These are phyloP conservation scores for Tillandsia leiboldiana DNA, from an alignment of 176 grass and related monocot genomes.

Conservation along the genomic window DNA sequence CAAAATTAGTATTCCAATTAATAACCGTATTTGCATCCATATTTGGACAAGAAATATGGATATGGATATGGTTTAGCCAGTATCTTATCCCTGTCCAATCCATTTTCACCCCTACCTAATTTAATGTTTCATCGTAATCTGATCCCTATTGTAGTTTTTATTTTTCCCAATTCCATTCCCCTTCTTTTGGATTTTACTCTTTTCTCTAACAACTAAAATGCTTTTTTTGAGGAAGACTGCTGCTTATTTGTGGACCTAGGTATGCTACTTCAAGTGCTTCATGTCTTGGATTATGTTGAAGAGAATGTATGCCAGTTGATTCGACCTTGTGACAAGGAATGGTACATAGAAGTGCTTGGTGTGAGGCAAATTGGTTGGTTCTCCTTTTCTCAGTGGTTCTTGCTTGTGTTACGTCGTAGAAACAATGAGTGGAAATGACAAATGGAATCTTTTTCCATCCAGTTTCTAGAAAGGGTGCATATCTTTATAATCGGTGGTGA, in stretches of 20 bases:
- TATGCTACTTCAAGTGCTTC: not conserved
- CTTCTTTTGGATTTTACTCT: not conserved
- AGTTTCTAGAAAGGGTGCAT: not conserved
- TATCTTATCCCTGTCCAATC: too few relatives aligned
- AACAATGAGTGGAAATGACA: too few relatives aligned
- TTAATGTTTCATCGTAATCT: not conserved
- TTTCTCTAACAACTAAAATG: not conserved
- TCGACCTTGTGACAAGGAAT: not conserved
- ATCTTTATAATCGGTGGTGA: not conserved
- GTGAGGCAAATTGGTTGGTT: constrained; percentile 5
- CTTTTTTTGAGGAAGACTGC: not conserved
- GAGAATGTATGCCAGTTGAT: not conserved
- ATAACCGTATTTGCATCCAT: too few relatives aligned
- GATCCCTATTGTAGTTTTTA: not conserved
- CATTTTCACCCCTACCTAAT: not conserved
- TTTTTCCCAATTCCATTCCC: not conserved
- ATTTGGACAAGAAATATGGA: too few relatives aligned
- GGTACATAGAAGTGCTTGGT: not conserved
- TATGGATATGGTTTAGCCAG: not conserved
- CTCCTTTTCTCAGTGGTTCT: not conserved
- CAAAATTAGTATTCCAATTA: too few relatives aligned
- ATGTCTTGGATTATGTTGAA: not conserved
- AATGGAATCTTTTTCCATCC: too few relatives aligned
- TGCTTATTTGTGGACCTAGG: not conserved
- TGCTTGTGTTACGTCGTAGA: not conserved